Conservation (phyloP, 768 basidiomycete species). For the Heimioporus sp. region DNA sequence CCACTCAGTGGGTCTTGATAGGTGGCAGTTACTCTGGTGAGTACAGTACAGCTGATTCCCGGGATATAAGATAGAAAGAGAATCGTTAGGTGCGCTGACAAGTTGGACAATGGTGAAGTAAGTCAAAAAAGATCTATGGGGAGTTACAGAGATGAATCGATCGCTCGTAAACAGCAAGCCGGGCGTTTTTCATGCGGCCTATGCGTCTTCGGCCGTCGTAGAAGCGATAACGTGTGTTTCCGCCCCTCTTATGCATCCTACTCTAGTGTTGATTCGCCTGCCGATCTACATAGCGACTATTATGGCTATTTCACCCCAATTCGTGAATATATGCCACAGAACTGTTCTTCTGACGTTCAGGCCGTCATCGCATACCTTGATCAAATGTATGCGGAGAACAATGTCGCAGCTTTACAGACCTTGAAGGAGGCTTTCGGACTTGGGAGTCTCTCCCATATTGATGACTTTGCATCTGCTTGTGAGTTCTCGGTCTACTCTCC, state of each 20-base stretch:
- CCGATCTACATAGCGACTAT: slow-evolving; percentile 15
- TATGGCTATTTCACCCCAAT: slow-evolving; percentile 68
- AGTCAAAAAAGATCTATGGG: slow-evolving; percentile 12
- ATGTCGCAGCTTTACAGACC: slow-evolving; percentile 45
- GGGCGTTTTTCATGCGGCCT: slow-evolving; percentile 40
- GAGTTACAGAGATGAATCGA: background rate
- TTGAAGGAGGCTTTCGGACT: slow-evolving; percentile 64
- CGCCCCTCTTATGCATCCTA: background rate
- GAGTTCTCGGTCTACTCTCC: slow-evolving; percentile 13
- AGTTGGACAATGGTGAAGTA: slow-evolving; percentile 72
- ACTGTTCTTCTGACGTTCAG: slow-evolving; percentile 73
- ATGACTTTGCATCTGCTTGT: slow-evolving; percentile 65
- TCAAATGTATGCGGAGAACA: slow-evolving; percentile 45
- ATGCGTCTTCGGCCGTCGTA: slow-evolving; percentile 49
- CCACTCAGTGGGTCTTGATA: slow-evolving; percentile 41
- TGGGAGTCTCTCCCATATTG: slow-evolving; percentile 52
- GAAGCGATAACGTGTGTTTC: slow-evolving; percentile 38
- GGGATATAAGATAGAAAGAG: background rate
- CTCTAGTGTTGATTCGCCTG: background rate
- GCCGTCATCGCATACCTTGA: slow-evolving; percentile 63
- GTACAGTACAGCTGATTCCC: background rate
- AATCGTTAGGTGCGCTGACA: slow-evolving; percentile 38
- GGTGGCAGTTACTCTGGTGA: slow-evolving; percentile 43
- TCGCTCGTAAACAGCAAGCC: slow-evolving; percentile 34
- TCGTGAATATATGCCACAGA: slow-evolving; percentile 62